phyloP scores from a whole-genome alignment of 495 filamentous ascomycete genomes.

The Parmelia sp. region DNA sequence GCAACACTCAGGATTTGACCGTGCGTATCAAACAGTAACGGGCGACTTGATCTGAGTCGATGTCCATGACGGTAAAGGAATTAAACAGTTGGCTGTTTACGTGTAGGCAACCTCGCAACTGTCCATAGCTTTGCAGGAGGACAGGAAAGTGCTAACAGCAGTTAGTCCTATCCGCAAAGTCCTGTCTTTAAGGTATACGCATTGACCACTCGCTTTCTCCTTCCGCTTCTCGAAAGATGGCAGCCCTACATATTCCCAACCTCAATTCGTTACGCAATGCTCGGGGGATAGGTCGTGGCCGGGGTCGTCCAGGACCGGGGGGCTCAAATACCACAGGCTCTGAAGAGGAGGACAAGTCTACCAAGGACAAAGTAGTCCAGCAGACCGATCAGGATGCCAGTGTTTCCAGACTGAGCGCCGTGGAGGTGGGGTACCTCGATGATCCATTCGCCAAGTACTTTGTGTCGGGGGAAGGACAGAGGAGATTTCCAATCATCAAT shows the following conservation, averaged over 20 bases:
- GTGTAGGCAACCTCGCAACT: background rate
- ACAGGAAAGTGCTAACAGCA: no score
- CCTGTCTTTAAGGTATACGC: background rate
- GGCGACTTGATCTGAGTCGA: background rate
- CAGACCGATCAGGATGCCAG: constrained; percentile 89
- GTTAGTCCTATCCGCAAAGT: constrained; percentile 3
- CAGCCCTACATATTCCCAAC: constrained; percentile 68
- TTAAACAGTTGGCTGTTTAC: background rate
- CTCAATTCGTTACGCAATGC: constrained; percentile 56
- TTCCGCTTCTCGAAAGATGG: constrained; percentile 43
- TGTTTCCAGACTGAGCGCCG: constrained; percentile 79
- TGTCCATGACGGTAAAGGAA: background rate
- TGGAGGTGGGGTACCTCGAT: constrained; percentile 76
- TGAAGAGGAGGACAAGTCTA: constrained; percentile 36
- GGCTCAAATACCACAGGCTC: constrained; percentile 19
- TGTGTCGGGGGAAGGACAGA: constrained; percentile 39
- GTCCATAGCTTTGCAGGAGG: no score
- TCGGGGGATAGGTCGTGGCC: constrained; percentile 37
- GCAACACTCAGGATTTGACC: background rate
- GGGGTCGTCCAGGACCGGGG: constrained; percentile 43
- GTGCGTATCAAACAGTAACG: background rate
- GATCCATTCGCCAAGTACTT: constrained; percentile 73
- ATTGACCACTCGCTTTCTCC: background rate
- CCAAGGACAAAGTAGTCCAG: constrained; percentile 62
- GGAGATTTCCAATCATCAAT: constrained; percentile 85